Evolutionary conservation across 805 yeast genomes (phyloP).

Genomic region (Metschnikowia santaceciliae): DNA sequence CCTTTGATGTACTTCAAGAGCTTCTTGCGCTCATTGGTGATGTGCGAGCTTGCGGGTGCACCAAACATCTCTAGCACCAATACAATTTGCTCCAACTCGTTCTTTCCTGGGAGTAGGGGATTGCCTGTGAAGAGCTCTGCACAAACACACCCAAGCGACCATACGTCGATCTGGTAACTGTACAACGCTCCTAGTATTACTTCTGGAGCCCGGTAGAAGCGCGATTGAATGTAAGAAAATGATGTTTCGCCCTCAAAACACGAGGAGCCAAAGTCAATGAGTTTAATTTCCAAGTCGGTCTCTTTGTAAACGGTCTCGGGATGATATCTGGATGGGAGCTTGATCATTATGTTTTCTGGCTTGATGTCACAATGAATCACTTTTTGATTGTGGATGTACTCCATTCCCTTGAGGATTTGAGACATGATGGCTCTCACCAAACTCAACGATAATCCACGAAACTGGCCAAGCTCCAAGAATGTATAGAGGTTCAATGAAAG

Average conservation of each 20-base stretch:
- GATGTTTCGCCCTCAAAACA: constrained; percentile 42
- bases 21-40: constrained; percentile 37
- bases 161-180: constrained; percentile 67
- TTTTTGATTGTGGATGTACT: constrained; percentile 50
- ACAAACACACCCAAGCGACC: constrained; percentile 83
- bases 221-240: constrained; percentile 53
- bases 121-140: constrained; percentile 18
- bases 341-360: constrained; percentile 76
- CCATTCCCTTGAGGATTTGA: constrained; percentile 57
- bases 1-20: constrained; percentile 23
- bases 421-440: constrained; percentile 44
- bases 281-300: constrained; percentile 48
- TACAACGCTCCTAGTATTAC: constrained; percentile 65
- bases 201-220: constrained; percentile 80
- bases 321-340: constrained; percentile 23
- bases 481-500: constrained; percentile 66
- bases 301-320: constrained; percentile 23
- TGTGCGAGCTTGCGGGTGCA: constrained; percentile 39
- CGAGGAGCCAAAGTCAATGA: constrained; percentile 80
- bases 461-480: constrained; percentile 45
- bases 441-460: constrained; percentile 44
- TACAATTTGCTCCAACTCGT: constrained; percentile 47
- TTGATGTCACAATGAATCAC: constrained; percentile 83
- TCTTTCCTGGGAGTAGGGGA: constrained; percentile 23
- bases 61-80: constrained; percentile 44